Base-by-base conservation (phyloP, 1,284 basidiomycete genomes). In the Taiwanofungus camphoratus region DNA sequence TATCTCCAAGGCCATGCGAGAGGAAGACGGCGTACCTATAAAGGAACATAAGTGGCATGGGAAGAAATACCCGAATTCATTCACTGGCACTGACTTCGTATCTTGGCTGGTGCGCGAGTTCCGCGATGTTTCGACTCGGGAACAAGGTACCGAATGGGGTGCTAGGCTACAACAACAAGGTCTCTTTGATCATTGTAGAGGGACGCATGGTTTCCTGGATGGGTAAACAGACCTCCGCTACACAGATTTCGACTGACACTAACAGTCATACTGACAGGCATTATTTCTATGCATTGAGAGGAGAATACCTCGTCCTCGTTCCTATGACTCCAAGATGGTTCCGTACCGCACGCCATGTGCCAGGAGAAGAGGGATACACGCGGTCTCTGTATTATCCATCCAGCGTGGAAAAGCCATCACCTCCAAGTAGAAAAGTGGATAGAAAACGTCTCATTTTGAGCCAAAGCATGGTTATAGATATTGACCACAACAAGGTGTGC, bases 101-200 rank as follows among this genome's bases (percentile, higher is more conserved):
- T 83, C 82, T 1, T 96, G 92, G 92, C 68, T 94, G 15, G 79
- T 87, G 21, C 76, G 85, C 30, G 88, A 91, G 56, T 94, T 92
- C 58, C 74, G 82, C 26, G 92, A 94, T 58, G 77, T 94, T 2
- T 81, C 83, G 4, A 85, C 82, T 4, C 70, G 87, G 42, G 79
- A 84, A 30, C 85, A 91, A 53, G 92, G 77, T 0, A 67, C 75
- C n/a, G 87, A 92, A 46, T 85, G 81, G 76, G 92, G 88, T 3
- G 66, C 73, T 29, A 82, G 74, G 51, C 60, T 94, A 18, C 74
- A 82, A 51, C 82, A 88, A 37, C 79, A 86, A 56, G 91, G 89
- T 0, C 62, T 94, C 32, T 84, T 95, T 54, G 83, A 88, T 51
- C 91, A 94, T 65, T 85, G 84, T 57, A 70, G 81, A 43, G 78